Evolutionary conservation across 768 basidiomycete genomes (phyloP).

Genomic region (Hemileccinum impolitum): DNA sequence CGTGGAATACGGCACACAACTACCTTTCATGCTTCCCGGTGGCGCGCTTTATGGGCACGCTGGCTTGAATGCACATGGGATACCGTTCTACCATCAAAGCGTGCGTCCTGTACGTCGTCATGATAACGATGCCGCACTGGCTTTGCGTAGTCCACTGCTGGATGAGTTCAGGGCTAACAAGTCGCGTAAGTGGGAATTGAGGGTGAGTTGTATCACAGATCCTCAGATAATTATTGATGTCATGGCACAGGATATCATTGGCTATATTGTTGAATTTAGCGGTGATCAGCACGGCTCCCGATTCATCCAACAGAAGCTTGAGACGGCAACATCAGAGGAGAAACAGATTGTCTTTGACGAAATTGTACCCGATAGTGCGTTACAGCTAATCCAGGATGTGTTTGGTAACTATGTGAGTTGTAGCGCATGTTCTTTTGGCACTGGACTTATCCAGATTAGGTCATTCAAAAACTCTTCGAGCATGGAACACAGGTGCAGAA

Average conservation of each 20-base stretch:
- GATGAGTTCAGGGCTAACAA: slow-evolving; percentile 86
- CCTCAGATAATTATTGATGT: slow-evolving; percentile 3
- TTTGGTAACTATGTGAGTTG: slow-evolving; percentile 90
- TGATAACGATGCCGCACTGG: slow-evolving; percentile 35
- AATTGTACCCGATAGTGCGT: slow-evolving; percentile 70
- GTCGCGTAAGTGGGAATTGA: slow-evolving; percentile 75
- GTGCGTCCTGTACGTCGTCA: slow-evolving; percentile 46
- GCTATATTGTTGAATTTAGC: slow-evolving; percentile 87
- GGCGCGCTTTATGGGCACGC: slow-evolving; percentile 45
- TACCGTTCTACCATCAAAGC: slow-evolving; percentile 37
- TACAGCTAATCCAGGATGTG: slow-evolving; percentile 84
- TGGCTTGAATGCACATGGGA: slow-evolving; percentile 29
- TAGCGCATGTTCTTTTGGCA: not conserved
- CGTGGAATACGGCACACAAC: slow-evolving; percentile 47
- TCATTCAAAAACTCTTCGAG: slow-evolving; percentile 92
- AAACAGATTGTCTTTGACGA: slow-evolving; percentile 81
- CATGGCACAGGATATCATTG: slow-evolving; percentile 69
- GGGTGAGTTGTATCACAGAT: slow-evolving; percentile 42
- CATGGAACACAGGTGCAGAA: slow-evolving; percentile 77
- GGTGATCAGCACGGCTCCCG: slow-evolving; percentile 97
- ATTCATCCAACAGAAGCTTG: slow-evolving; percentile 89
- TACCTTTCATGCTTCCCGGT: slow-evolving; percentile 43
- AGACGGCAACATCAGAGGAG: slow-evolving; percentile 73
- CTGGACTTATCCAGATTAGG: slow-evolving; percentile 42
- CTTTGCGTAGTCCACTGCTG: slow-evolving; percentile 65